Conservation (phyloP, 2,329 filamentous ascomycete species). For the Colletotrichum sublineola region DNA sequence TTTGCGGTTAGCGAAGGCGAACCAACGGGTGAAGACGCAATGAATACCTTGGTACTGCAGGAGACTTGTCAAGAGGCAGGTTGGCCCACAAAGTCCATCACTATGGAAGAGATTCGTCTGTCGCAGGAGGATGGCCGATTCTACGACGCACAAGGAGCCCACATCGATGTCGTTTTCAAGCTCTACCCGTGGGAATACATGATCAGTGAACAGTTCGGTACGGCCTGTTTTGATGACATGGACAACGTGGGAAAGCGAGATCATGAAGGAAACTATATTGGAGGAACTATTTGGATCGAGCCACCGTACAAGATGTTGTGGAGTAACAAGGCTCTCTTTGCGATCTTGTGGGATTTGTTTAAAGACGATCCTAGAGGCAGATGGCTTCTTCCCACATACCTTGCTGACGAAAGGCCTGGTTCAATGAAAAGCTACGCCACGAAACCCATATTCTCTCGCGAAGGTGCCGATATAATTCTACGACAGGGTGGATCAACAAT, state of each 20-base stretch:
- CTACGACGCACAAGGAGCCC: slow-evolving; percentile 8
- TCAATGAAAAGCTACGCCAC: slow-evolving; percentile 7
- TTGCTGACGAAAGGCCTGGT: slow-evolving; percentile 2
- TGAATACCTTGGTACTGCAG: slow-evolving; percentile 7
- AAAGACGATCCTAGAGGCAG: slow-evolving; percentile 11
- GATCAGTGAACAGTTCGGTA: not conserved
- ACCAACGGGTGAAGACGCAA: not conserved
- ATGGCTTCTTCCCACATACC: slow-evolving; percentile 23
- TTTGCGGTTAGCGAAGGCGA: slow-evolving; percentile 5
- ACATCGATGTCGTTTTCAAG: slow-evolving; percentile 23
- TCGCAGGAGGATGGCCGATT: slow-evolving; percentile 7
- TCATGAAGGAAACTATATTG: slow-evolving; percentile 3
- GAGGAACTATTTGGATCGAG: slow-evolving; percentile 23
- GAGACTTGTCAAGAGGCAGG: slow-evolving; percentile 22
- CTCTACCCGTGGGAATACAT: slow-evolving; percentile 24
- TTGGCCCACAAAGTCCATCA: slow-evolving; percentile 1
- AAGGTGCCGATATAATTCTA: slow-evolving; percentile 15
- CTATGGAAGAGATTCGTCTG: slow-evolving; percentile 6
- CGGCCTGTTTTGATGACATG: slow-evolving; percentile 17
- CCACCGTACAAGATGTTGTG: slow-evolving; percentile 20
- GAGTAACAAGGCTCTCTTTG: slow-evolving; percentile 28
- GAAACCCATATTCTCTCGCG: slow-evolving; percentile 21
- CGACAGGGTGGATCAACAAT: not conserved
- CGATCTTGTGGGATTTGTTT: slow-evolving; percentile 17
- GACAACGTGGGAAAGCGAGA: slow-evolving; percentile 9